These are phyloP conservation scores for Stentor coeruleus DNA, from an alignment of 73 alveolate genomes.

Conservation along the genomic window DNA sequence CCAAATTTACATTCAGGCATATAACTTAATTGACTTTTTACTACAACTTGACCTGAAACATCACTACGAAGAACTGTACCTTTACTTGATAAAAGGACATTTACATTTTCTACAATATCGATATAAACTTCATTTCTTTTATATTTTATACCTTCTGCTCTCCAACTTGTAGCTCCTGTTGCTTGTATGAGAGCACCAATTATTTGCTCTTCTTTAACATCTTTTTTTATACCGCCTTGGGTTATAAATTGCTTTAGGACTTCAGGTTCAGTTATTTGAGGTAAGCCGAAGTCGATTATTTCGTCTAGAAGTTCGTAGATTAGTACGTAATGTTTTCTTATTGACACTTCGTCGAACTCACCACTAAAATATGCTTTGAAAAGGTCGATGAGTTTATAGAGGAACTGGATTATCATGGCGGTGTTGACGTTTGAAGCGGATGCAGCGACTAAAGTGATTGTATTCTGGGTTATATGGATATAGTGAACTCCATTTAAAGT, in stretches of 20 bases:
- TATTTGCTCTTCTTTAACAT: too few species aligned
- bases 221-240: background rate
- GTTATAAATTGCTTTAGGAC: background rate
- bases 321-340: constrained; percentile 90
- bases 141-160: constrained; percentile 90
- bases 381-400: too few species aligned
- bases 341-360: background rate
- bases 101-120: constrained; percentile 70
- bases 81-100: constrained; percentile 53
- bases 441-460: too few species aligned
- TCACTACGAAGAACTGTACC: constrained; percentile 87
- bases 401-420: too few species aligned
- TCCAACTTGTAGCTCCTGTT: background rate
- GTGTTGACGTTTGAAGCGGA: too few species aligned
- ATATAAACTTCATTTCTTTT: constrained; percentile 79
- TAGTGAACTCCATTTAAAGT: constrained; percentile 87
- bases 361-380: too few species aligned
- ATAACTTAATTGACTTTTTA: constrained; percentile 66
- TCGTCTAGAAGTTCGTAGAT: constrained; percentile 97
- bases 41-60: constrained; percentile 71
- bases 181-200: background rate
- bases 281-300: constrained; percentile 98
- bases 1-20: constrained; percentile 94
- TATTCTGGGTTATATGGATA: too few species aligned
- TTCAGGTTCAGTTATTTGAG: constrained; percentile 89